These are phyloP conservation scores for Macaranga tanarius DNA, from an alignment of 441 rosid genomes.

Conservation along the genomic window DNA sequence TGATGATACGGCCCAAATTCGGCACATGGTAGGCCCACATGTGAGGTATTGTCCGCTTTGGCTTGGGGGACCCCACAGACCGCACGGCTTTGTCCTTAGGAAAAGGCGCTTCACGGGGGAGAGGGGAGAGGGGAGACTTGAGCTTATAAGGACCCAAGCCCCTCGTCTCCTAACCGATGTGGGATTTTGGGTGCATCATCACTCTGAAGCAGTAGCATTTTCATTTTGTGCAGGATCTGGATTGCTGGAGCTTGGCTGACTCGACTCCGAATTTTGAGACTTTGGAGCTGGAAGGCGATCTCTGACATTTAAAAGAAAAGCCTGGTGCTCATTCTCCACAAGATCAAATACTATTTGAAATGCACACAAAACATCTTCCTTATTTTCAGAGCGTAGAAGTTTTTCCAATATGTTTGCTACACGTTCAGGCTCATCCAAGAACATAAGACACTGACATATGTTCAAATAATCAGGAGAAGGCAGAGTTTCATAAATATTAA, in stretches of 20 bases:
- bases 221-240: conserved; percentile 52
- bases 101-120: too few relatives aligned
- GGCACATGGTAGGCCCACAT: too few relatives aligned
- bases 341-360: conserved; percentile 95
- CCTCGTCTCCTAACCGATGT: too few relatives aligned
- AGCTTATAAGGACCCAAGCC: too few relatives aligned
- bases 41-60: too few relatives aligned
- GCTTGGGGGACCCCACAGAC: too few relatives aligned
- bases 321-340: conserved; percentile 97
- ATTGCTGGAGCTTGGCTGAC: conserved; percentile 45
- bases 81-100: too few relatives aligned
- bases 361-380: conserved; percentile 82
- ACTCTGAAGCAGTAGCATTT: conserved; percentile 39
- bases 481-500: conserved; percentile 76
- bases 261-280: conserved; percentile 48
- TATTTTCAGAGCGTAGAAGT: conserved; percentile 78
- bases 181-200: too few relatives aligned
- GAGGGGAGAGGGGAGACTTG: too few relatives aligned
- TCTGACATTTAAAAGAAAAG: conserved; percentile 87
- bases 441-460: conserved; percentile 97
- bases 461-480: conserved; percentile 94
- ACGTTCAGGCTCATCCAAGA: conserved; percentile 85
- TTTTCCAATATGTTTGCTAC: conserved; percentile 86
- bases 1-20: too few relatives aligned
- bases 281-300: conserved; percentile 73